phyloP scores from a whole-genome alignment of 768 basidiomycete genomes.

The Mycena metata region DNA sequence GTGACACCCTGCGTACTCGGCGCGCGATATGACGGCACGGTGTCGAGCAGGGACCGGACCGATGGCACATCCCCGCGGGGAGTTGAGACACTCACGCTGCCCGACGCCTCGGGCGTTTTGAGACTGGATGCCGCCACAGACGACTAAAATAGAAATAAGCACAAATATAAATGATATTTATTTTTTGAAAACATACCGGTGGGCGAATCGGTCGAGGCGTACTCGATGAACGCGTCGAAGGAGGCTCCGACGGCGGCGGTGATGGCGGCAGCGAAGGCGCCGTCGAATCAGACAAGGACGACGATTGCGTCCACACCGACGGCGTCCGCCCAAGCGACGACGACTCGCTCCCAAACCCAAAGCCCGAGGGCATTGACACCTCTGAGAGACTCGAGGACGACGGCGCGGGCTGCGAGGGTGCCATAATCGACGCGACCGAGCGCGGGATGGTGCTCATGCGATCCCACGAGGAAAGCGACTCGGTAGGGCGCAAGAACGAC shows the following conservation, averaged over 20 bases:
- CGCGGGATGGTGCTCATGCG: constrained; percentile 61
- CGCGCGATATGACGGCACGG: constrained; percentile 58
- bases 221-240: constrained; percentile 33
- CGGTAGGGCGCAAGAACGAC: constrained; percentile 76
- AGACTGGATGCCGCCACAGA: constrained; percentile 48
- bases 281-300: constrained; percentile 32
- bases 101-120: constrained; percentile 57
- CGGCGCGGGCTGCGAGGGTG: constrained; percentile 47
- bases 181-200: constrained; percentile 41
- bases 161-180: background rate
- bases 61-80: constrained; percentile 64
- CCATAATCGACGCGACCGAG: constrained; percentile 47
- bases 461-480: constrained; percentile 56
- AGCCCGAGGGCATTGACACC: constrained; percentile 36
- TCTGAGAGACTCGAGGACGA: constrained; percentile 28
- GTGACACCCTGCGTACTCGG: constrained; percentile 66
- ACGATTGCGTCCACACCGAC: constrained; percentile 34
- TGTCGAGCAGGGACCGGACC: constrained; percentile 59
- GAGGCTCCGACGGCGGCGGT: constrained; percentile 11
- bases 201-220: constrained; percentile 41
- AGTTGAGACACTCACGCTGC: constrained; percentile 56
- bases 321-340: constrained; percentile 32
- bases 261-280: constrained; percentile 17
- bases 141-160: constrained; percentile 40
- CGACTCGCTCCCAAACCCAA: constrained; percentile 20